phyloP scores from a whole-genome alignment of 1,139 yeast genomes.

The Suhomyces ambrosiae region DNA sequence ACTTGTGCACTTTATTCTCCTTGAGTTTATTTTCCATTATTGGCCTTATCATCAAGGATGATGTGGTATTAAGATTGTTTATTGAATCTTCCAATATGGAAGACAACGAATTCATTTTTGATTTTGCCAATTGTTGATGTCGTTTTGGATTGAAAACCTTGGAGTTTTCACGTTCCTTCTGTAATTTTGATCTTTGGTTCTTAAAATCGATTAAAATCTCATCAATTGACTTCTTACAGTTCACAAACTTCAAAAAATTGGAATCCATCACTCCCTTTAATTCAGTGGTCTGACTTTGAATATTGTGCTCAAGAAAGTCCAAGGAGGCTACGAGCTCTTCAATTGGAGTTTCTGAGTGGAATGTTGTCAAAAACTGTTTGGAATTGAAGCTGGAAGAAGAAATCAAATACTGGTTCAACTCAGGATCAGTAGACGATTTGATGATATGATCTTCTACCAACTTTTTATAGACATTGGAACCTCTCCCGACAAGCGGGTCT shows the following conservation, averaged over 20 bases:
- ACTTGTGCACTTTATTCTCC: constrained; percentile 58
- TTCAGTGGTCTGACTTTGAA: constrained; percentile 66
- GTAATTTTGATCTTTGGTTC: constrained; percentile 39
- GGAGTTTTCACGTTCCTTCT: constrained; percentile 37
- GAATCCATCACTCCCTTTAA: constrained; percentile 67
- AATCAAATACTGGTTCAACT: constrained; percentile 58
- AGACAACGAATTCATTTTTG: constrained; percentile 27
- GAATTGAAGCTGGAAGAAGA: constrained; percentile 76
- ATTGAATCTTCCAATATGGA: constrained; percentile 48
- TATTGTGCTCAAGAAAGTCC: constrained; percentile 58
- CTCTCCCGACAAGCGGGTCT: constrained; percentile 61
- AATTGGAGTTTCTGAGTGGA: constrained; percentile 72
- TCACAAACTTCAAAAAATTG: constrained; percentile 74
- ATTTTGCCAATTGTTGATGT: constrained; percentile 22
- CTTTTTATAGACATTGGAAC: constrained; percentile 45
- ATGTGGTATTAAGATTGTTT: constrained; percentile 54
- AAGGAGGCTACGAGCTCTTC: constrained; percentile 61
- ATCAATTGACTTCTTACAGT: constrained; percentile 64
- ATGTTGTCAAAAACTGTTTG: constrained; percentile 62
- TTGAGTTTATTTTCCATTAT: constrained; percentile 64
- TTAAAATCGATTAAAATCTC: constrained; percentile 38
- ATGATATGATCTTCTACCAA: constrained; percentile 42
- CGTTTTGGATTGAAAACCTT: constrained; percentile 44
- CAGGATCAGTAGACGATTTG: constrained; percentile 43
- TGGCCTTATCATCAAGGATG: constrained; percentile 74